Conservation (phyloP, 2,329 filamentous ascomycete genomes). For the Camillea tinctor region DNA sequence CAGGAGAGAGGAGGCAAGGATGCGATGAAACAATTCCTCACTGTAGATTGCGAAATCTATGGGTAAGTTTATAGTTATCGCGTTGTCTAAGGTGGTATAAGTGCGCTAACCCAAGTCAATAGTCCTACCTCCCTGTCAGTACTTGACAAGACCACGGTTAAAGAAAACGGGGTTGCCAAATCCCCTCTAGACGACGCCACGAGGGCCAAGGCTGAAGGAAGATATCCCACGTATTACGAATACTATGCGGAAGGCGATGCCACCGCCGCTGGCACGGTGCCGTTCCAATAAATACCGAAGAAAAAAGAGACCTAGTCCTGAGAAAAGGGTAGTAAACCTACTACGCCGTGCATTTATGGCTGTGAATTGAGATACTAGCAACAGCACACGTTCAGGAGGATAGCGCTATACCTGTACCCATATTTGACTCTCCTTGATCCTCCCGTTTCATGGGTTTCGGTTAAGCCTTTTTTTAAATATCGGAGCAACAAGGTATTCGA, state of each 20-base stretch:
- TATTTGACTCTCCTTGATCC: slow-evolving; percentile 7
- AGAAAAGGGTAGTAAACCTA: slow-evolving; percentile 2
- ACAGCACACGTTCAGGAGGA: not conserved
- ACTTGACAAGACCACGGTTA: slow-evolving; percentile 37
- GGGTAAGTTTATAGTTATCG: slow-evolving; percentile 57
- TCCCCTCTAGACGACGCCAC: slow-evolving; percentile 52
- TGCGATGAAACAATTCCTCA: slow-evolving; percentile 81
- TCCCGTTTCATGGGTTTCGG: not conserved
- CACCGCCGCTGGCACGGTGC: slow-evolving; percentile 48
- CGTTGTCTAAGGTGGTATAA: not conserved
- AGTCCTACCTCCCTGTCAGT: slow-evolving; percentile 48
- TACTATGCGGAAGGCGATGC: slow-evolving; percentile 46
- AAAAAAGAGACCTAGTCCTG: not conserved
- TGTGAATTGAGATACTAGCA: not conserved
- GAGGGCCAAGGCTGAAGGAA: slow-evolving; percentile 49
- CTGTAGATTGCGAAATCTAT: slow-evolving; percentile 81
- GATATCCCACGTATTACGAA: slow-evolving; percentile 53
- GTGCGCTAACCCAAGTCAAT: slow-evolving; percentile 9
- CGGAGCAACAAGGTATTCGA: not conserved
- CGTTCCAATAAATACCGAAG: slow-evolving; percentile 45
- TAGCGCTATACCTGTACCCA: not conserved
- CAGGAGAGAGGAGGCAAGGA: slow-evolving; percentile 79
- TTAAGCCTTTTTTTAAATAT: not conserved
- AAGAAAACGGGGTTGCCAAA: slow-evolving; percentile 45
- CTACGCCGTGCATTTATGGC: slow-evolving; percentile 17